A percentile compares a stretch with the other conserved stretches of the same genome.
Conservation (phyloP, 345 rosid species). For the Erysimum cheiranthoides region DNA sequence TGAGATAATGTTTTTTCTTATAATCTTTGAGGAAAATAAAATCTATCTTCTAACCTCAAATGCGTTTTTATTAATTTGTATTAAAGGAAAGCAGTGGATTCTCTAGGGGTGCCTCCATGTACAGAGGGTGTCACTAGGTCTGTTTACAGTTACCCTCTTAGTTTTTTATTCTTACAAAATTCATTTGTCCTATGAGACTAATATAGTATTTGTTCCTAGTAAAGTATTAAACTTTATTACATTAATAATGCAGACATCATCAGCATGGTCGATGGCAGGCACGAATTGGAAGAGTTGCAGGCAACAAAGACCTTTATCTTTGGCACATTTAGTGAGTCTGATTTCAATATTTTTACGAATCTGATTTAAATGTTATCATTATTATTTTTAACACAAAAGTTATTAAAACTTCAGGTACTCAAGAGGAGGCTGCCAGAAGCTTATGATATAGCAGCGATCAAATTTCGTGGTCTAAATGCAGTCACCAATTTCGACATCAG, state of each 20-base stretch:
- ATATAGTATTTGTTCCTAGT: background rate
- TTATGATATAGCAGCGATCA: constrained; percentile 95
- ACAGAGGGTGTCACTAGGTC: constrained; percentile 97
- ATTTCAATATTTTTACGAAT: background rate
- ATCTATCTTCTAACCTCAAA: background rate
- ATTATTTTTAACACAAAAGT: background rate
- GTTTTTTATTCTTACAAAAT: background rate
- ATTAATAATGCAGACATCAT: constrained; percentile 68
- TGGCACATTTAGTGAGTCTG: constrained; percentile 87
- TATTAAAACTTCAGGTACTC: constrained; percentile 64
- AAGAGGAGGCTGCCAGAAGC: constrained; percentile 99
- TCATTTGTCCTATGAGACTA: no score
- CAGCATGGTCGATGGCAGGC: constrained; percentile 99
- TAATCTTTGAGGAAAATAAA: background rate
- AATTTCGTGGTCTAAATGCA: constrained; percentile 87
- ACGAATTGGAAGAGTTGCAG: constrained; percentile 95
- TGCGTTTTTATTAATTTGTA: background rate
- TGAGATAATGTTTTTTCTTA: background rate
- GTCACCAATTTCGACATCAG: constrained; percentile 95
- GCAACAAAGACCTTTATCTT: constrained; percentile 98
- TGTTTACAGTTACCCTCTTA: background rate
- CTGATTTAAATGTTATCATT: background rate
- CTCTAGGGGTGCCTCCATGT: constrained; percentile 96
- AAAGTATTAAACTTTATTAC: background rate
- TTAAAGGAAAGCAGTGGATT: constrained; percentile 90